A percentile compares a stretch with the other conserved stretches of the same genome.
These are phyloP conservation scores for Alternaria solani DNA, from an alignment of 2,329 filamentous ascomycete species.

Conservation along the genomic window DNA sequence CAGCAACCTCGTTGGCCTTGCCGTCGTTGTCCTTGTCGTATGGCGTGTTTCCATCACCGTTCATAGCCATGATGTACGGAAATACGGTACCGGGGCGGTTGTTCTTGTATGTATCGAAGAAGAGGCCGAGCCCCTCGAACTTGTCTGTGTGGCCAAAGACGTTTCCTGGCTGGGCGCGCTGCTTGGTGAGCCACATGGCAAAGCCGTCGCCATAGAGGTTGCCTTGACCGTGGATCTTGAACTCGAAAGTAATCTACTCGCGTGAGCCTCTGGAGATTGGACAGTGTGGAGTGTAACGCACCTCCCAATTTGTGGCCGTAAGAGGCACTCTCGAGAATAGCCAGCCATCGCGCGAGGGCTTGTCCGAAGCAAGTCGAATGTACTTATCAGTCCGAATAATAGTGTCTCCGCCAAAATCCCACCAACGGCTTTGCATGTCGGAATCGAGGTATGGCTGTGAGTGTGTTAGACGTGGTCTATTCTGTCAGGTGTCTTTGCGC, in stretches of 20 bases:
- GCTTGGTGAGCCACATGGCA: conserved; percentile 97
- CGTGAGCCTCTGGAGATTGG: conserved; percentile 30
- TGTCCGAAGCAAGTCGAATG: conserved; percentile 89
- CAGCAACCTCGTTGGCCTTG: conserved; percentile 89
- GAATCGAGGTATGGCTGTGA: conserved; percentile 91
- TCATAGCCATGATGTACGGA: conserved; percentile 98
- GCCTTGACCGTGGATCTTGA: conserved; percentile 88
- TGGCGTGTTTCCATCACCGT: conserved; percentile 84
- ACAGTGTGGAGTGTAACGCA: conserved; percentile 36
- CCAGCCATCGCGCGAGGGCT: conserved; percentile 90
- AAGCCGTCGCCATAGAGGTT: conserved; percentile 95
- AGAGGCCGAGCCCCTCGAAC: conserved; percentile 94
- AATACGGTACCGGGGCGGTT: conserved; percentile 95
- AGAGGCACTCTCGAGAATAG: conserved; percentile 92
- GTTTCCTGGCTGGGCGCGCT: conserved; percentile 78
- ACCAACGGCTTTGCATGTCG: conserved; percentile 98
- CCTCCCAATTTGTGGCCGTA: conserved; percentile 98
- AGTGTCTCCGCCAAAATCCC: conserved; percentile 96
- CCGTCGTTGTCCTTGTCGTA: conserved; percentile 97
- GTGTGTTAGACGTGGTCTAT: conserved; percentile 20
- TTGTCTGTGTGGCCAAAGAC: conserved; percentile 89
- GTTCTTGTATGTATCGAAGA: conserved; percentile 99
- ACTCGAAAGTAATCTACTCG: conserved; percentile 83
- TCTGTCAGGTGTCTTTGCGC: neutral
- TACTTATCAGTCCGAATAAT: conserved; percentile 82